Evolutionary conservation across 768 basidiomycete genomes (phyloP).

Genomic region (Holtermanniella nyarrowii): DNA sequence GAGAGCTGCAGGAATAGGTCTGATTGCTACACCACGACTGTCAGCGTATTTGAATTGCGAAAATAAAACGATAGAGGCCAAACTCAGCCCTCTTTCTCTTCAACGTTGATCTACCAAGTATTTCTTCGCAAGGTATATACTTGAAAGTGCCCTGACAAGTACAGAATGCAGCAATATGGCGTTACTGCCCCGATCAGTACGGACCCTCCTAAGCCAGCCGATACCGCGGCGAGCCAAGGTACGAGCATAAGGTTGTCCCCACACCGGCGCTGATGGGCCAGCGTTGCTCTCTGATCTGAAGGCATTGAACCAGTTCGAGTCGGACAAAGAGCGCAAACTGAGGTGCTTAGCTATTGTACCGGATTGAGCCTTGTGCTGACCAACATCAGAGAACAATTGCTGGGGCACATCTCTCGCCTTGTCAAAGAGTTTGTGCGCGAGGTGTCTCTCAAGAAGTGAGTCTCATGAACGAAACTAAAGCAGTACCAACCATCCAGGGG

Average conservation of each 20-base stretch:
- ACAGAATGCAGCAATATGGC: constrained; percentile 8
- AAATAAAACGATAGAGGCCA: no score
- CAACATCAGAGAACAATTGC: constrained; percentile 67
- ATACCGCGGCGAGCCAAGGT: constrained; percentile 35
- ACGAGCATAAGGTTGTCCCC: not conserved
- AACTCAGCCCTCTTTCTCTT: no score
- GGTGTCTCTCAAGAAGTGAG: constrained; percentile 56
- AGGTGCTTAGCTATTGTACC: constrained; percentile 52
- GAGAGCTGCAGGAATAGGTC: no score
- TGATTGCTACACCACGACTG: no score
- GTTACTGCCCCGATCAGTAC: constrained; percentile 39
- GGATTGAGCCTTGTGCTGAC: not conserved
- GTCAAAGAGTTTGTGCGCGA: constrained; percentile 87
- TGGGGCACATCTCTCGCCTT: constrained; percentile 75
- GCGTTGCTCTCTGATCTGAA: constrained; percentile 82
- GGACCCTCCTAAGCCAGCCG: constrained; percentile 31
- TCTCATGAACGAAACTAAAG: not conserved
- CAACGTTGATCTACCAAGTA: no score
- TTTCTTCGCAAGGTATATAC: no score
- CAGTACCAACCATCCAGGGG: constrained; percentile 42
- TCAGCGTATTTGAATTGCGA: no score
- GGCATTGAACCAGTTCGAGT: constrained; percentile 77
- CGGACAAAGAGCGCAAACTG: constrained; percentile 71
- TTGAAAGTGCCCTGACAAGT: no score
- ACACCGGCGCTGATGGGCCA: constrained; percentile 1